phyloP scores from a whole-genome alignment of 2,329 filamentous ascomycete species.

The Microcyclospora tardicrescens region DNA sequence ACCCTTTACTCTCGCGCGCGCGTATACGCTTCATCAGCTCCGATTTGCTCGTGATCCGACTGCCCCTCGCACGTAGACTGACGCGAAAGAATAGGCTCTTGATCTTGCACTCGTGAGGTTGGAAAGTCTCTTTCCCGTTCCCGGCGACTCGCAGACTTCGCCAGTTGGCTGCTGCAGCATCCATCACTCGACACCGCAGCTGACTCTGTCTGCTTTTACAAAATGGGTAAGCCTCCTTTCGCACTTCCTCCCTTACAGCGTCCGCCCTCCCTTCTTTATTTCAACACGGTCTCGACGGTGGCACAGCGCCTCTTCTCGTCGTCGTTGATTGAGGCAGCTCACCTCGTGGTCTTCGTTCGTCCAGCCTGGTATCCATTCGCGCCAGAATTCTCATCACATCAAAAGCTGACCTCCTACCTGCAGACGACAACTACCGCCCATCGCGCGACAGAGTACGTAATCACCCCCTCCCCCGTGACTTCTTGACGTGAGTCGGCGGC shows the following conservation, averaged over 20 bases:
- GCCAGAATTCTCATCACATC: not conserved
- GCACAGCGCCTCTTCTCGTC: constrained; percentile 3
- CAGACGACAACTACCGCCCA: constrained; percentile 12
- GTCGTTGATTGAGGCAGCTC: not conserved
- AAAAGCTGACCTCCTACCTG: constrained; percentile 3
- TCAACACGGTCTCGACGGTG: constrained; percentile 3
- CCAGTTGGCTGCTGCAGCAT: too few relatives aligned
- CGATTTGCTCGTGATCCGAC: constrained; percentile 1
- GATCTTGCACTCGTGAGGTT: too few relatives aligned
- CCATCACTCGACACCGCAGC: too few relatives aligned
- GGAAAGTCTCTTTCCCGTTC: too few relatives aligned
- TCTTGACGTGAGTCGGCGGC: not conserved
- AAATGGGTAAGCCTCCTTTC: not conserved
- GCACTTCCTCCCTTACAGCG: not conserved
- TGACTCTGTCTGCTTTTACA: too few relatives aligned
- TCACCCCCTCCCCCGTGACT: not conserved
- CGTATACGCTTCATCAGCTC: not conserved
- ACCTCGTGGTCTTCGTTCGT: constrained; percentile 2
- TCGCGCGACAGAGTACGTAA: constrained; percentile 9
- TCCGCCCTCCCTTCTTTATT: constrained; percentile 1
- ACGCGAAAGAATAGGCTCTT: too few relatives aligned
- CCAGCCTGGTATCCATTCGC: not conserved
- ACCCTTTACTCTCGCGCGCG: too few relatives aligned
- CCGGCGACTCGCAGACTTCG: too few relatives aligned
- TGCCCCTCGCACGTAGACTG: not conserved